Conservation (phyloP, 345 rosid genomes). For the Eucalyptus marginata region DNA sequence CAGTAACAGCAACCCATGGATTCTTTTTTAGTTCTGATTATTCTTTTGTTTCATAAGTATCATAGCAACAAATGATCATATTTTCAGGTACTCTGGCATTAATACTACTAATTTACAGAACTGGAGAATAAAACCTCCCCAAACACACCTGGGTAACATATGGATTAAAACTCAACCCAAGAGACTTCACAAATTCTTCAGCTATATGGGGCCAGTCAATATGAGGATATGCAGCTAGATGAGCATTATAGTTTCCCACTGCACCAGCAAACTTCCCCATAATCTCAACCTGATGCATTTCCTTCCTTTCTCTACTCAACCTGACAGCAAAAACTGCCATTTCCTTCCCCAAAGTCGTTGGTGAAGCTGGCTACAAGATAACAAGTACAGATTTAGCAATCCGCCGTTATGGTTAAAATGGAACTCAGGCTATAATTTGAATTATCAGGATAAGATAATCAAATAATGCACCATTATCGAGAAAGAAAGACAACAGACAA, state of each 20-base stretch:
- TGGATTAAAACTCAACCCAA: constrained; percentile 76
- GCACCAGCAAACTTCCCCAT: constrained; percentile 98
- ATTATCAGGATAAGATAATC: neutral
- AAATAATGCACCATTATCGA: neutral
- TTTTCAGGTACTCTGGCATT: neutral
- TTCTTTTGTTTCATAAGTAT: neutral
- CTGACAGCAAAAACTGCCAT: constrained; percentile 86
- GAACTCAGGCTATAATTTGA: neutral
- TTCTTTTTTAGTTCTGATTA: neutral
- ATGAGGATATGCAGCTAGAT: constrained; percentile 68
- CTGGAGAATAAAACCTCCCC: neutral
- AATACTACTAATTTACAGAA: neutral
- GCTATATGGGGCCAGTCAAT: constrained; percentile 71
- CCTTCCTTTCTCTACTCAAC: constrained; percentile 65
- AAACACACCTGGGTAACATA: constrained; percentile 76
- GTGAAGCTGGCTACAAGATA: constrained; percentile 77
- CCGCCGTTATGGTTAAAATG: neutral
- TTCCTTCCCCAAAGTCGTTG: constrained; percentile 93
- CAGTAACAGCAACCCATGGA: neutral
- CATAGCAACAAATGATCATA: neutral
- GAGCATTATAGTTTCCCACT: constrained; percentile 96
- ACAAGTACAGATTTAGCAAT: neutral
- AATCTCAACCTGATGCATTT: constrained; percentile 58
- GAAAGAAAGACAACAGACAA: neutral
- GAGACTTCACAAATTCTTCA: constrained; percentile 73